Evolutionary conservation across 2,329 filamentous ascomycete species (phyloP).

Genomic region (Fusarium musae): DNA sequence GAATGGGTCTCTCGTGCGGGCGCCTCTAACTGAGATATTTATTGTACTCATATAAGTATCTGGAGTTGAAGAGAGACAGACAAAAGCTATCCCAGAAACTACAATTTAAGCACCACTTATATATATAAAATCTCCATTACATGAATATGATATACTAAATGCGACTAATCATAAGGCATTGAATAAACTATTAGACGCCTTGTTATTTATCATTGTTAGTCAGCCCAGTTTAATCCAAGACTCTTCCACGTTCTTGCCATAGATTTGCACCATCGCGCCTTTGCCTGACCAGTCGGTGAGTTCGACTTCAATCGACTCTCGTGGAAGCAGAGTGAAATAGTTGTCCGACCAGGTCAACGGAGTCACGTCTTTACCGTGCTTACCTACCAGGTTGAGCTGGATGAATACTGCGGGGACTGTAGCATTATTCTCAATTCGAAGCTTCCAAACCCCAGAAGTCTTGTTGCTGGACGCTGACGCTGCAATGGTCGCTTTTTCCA

Average conservation of each 20-base stretch:
- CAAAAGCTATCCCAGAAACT: fast-evolving
- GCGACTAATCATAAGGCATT: background rate
- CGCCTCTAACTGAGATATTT: fast-evolving
- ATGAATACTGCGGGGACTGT: background rate
- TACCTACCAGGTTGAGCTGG: background rate
- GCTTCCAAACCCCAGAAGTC: background rate
- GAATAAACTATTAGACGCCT: background rate
- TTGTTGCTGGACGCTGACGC: background rate
- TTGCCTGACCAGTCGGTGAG: background rate
- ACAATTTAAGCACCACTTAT: background rate
- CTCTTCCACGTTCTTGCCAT: background rate
- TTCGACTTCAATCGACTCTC: background rate
- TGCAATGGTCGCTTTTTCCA: background rate
- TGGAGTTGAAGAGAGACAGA: fast-evolving
- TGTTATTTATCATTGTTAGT: background rate
- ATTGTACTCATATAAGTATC: fast-evolving
- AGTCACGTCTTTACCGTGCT: background rate
- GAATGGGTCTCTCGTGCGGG: fast-evolving
- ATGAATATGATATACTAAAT: background rate
- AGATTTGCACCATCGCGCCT: background rate
- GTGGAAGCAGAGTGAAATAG: background rate
- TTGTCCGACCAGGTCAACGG: background rate
- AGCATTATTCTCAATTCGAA: background rate
- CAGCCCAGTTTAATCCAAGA: background rate
- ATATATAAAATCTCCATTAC: background rate